phyloP scores from a whole-genome alignment of 139 green algal species.

The Coelastrella sp. region DNA sequence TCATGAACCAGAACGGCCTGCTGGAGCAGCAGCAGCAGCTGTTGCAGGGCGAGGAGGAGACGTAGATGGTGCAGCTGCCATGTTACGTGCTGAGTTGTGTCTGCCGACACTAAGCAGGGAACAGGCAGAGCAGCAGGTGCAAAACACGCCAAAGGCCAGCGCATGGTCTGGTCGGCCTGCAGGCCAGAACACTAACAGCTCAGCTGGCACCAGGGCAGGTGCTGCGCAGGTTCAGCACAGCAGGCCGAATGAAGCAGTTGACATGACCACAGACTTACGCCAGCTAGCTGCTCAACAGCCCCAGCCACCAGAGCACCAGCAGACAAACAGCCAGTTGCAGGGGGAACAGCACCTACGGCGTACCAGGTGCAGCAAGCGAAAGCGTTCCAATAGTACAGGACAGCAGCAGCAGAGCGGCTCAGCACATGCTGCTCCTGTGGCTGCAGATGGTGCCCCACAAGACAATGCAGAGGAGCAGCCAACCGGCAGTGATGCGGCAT shows the following conservation, averaged over 20 bases:
- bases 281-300: not conserved
- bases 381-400: not conserved
- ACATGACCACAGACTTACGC: not conserved
- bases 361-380: slow-evolving; percentile 25
- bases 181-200: too few species aligned
- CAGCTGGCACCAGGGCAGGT: not conserved
- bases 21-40: not conserved
- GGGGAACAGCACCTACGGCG: slow-evolving; percentile 11
- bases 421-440: not conserved
- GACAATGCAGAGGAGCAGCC: not conserved
- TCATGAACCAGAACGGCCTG: not conserved
- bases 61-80: not conserved
- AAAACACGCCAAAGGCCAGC: not conserved
- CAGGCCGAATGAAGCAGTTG: not conserved
- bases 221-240: not conserved
- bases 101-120: not conserved
- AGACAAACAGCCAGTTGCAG: not conserved
- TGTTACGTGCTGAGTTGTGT: slow-evolving; percentile 1
- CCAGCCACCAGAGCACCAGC: not conserved
- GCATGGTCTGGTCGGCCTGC: not conserved
- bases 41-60: not conserved
- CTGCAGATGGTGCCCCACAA: not conserved
- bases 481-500: slow-evolving; percentile 26
- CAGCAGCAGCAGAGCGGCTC: slow-evolving; percentile 36
- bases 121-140: slow-evolving; percentile 14